phyloP scores from a whole-genome alignment of 2,329 filamentous ascomycete species.

The Trichothecium sympodiale region DNA sequence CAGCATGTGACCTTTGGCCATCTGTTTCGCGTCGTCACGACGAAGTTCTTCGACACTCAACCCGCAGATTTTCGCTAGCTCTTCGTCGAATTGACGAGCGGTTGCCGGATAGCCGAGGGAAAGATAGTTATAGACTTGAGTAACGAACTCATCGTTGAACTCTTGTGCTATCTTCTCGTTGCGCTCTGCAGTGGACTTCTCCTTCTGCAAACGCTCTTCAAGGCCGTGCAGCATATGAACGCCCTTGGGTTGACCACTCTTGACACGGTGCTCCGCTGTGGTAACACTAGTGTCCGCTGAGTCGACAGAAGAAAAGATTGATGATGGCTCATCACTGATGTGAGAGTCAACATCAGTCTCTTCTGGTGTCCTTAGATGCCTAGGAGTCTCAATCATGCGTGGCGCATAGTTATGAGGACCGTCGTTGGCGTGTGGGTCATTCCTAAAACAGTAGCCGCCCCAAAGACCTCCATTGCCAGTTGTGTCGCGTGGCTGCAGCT shows the following conservation, averaged over 20 bases:
- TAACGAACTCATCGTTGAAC: conserved; percentile 76
- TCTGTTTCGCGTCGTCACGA: conserved; percentile 51
- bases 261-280: conserved; percentile 14
- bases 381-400: conserved; percentile 39
- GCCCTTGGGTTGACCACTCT: conserved; percentile 25
- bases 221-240: conserved; percentile 40
- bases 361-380: conserved; percentile 25
- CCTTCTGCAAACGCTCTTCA: conserved; percentile 36
- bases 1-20: conserved; percentile 63
- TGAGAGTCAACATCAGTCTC: conserved; percentile 29
- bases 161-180: conserved; percentile 49
- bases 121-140: conserved; percentile 94
- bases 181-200: conserved; percentile 37
- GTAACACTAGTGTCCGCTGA: conserved; percentile 8
- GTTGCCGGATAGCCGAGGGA: conserved; percentile 84
- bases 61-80: conserved; percentile 70
- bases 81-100: conserved; percentile 72
- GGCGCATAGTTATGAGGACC: conserved; percentile 22
- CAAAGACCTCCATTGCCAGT: conserved; percentile 59
- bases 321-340: conserved; percentile 28
- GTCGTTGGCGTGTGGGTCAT: conserved; percentile 18
- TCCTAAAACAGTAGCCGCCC: conserved; percentile 57
- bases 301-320: conserved; percentile 13
- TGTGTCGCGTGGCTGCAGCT: conserved; percentile 40
- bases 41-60: conserved; percentile 59